phyloP scores from a whole-genome alignment of 441 rosid genomes.

The Pelargonium myrrhifolium region DNA sequence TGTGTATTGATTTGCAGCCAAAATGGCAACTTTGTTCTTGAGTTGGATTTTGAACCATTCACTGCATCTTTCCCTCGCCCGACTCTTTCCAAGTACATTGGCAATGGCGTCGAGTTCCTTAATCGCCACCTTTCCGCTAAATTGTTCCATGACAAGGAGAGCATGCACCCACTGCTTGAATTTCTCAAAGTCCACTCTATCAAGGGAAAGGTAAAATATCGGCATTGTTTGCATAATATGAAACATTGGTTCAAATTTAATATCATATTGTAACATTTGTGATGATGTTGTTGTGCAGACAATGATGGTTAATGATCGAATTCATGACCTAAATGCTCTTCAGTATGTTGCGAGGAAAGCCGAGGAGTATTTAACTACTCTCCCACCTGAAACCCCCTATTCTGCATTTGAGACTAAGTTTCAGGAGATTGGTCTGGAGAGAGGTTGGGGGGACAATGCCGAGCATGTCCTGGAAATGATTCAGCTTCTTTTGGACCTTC shows the following conservation, averaged over 20 bases:
- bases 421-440: conserved; percentile 81
- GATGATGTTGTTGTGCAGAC: conserved; percentile 40
- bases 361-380: conserved; percentile 62
- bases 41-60: conserved; percentile 89
- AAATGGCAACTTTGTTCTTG: conserved; percentile 77
- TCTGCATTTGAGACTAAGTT: conserved; percentile 54
- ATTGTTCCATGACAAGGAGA: conserved; percentile 90
- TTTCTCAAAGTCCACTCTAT: conserved; percentile 76
- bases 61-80: conserved; percentile 79
- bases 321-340: conserved; percentile 56
- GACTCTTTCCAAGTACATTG: conserved; percentile 78
- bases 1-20: conserved; percentile 29
- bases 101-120: conserved; percentile 93
- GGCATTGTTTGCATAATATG: not conserved
- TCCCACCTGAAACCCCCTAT: conserved; percentile 50
- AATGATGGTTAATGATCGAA: conserved; percentile 75
- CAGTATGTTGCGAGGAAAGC: conserved; percentile 79
- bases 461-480: conserved; percentile 78
- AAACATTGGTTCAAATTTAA: not conserved
- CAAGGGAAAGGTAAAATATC: conserved; percentile 64
- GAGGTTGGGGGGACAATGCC: conserved; percentile 88
- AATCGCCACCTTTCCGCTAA: conserved; percentile 92
- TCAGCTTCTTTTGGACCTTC: conserved; percentile 78
- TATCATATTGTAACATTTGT: not conserved
- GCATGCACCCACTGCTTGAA: conserved; percentile 73